Evolutionary conservation across 306 rosid genomes (phyloP), one percentile per base, ranked within the genome.

Genomic region (Castanea sativa): DNA sequence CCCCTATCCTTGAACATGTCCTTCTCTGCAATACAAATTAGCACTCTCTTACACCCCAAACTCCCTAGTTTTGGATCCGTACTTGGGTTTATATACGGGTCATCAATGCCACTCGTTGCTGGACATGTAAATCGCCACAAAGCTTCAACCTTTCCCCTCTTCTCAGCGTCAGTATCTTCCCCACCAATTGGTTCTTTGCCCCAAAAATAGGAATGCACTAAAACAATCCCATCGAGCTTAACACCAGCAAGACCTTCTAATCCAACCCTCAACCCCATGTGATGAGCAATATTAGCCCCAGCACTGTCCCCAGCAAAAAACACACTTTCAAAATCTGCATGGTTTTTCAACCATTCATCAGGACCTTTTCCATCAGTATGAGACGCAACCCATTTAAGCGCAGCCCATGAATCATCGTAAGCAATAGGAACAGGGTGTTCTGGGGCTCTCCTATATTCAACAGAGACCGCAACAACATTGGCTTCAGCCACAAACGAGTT

Each of bases 291-390:
- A 23, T 90, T 91, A 1, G 85, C 98, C 5, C 98, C 98, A 0
- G 95, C 91, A 55, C 96, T 94, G 53, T 94, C 98, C 2, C 97
- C 98, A 0, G 82, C 82, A 1, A 94, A 69, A 73, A 85, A 89
- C 33, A 90, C 88, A 4, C 76, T 82, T 51, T 23, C 80, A 1
- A 85, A 60, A 83, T 94, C 92, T 0, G 89, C 96, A 6, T 78
- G 41, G 1, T 27, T 20, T 33, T 88, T 94, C 55, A 90, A 78
- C 92, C 92, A 92, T 69, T 81, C 87, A 0, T 55, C 73, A 3
- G 35, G 49, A 38, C 43, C 43, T 7, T 38, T 38, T 38, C 43
- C 43, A 38, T 38, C 43, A 38, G 10, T 38, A 71, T 89, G 94
- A 49, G 93, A 82, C 18, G 84, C 92, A 7, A 89, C 79, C 97